phyloP scores from a whole-genome alignment of 331 rosid genomes.

The Phaseolus coccineus region DNA sequence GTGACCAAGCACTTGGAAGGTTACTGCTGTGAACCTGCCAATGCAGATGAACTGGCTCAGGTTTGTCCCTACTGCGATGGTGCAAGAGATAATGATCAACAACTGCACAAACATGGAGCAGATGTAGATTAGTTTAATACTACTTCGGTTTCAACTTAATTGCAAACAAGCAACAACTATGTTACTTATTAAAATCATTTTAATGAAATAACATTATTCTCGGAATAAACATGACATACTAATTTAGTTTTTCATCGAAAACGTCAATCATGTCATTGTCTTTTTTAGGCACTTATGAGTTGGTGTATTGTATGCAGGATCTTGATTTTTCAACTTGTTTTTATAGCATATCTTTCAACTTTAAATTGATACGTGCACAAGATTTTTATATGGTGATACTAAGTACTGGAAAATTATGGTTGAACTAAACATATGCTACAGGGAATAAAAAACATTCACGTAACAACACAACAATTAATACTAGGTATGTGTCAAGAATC shows the following conservation, averaged over 20 bases:
- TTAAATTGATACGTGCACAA: neutral
- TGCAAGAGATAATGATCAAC: constrained; percentile 84
- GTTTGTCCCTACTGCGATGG: constrained; percentile 94
- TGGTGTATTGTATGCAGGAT: neutral
- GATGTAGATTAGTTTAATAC: constrained; percentile 28
- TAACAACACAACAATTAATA: too few relatives aligned
- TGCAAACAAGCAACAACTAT: too few relatives aligned
- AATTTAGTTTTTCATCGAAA: too few relatives aligned
- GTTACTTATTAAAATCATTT: too few relatives aligned
- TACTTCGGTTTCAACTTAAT: too few relatives aligned
- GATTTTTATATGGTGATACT: neutral
- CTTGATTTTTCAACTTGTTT: neutral
- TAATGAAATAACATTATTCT: too few relatives aligned
- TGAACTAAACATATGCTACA: neutral
- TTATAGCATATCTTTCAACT: too few relatives aligned
- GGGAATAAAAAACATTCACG: neutral
- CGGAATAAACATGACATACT: too few relatives aligned
- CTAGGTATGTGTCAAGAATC: neutral
- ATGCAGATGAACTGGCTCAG: constrained; percentile 99
- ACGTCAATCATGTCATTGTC: too few relatives aligned
- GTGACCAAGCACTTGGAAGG: constrained; percentile 97
- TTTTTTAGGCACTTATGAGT: too few relatives aligned
- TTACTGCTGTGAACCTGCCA: constrained; percentile 92
- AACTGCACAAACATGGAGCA: constrained; percentile 59
- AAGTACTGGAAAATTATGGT: neutral